Evolutionary conservation across 2,329 filamentous ascomycete genomes (phyloP), one percentile per base, ranked within the genome.

Genomic region (Whalleya microplaca): DNA sequence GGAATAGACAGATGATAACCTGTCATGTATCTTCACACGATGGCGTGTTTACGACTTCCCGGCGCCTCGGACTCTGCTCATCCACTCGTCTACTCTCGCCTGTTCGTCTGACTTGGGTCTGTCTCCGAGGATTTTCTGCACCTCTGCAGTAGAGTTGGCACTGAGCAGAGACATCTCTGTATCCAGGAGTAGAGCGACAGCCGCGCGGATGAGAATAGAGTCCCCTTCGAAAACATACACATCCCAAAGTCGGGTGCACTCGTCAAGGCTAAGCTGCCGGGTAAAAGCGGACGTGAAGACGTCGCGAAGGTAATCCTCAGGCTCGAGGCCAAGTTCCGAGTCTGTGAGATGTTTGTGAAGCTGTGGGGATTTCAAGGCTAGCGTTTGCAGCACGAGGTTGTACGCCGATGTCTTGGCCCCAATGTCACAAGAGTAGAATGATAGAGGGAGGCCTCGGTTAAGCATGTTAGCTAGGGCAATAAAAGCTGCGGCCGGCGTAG

Each of bases 171-270:
- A 68, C 73, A 81, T 81, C 65, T 85, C 83, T 18, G 75, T 76
- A 27, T 77, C 75, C 4, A 83, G 64, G 19, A 95, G 72, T 18
- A 90, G 76, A 0, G 88, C 91, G 0, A 92, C 86, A 0, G 84
- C 88, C 1, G 89, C 89, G 0, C 90, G 78, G 6, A 94, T 82
- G 0, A 93, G 76, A 1, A 90, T 78, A 1, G 83, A 79, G 62
- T 96, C 91, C 21, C 90, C 90, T 69, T 96, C 91, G 62, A 96
- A 92, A 2, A 90, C 85, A 64, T 91, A 92, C 0, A 94, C 84
- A 62, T 96, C 91, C 89, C 90, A 94, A 12, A 95, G 73, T 2
- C 91, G 78, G 1, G 86, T 84, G 3, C 86, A 88, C 64, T 89
- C 83, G 66, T 93, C 90, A 16, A 92, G 79, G 7, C 82, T 81